Conservation (phyloP, 2,329 filamentous ascomycete species). For the Domatiomyces globalis region DNA sequence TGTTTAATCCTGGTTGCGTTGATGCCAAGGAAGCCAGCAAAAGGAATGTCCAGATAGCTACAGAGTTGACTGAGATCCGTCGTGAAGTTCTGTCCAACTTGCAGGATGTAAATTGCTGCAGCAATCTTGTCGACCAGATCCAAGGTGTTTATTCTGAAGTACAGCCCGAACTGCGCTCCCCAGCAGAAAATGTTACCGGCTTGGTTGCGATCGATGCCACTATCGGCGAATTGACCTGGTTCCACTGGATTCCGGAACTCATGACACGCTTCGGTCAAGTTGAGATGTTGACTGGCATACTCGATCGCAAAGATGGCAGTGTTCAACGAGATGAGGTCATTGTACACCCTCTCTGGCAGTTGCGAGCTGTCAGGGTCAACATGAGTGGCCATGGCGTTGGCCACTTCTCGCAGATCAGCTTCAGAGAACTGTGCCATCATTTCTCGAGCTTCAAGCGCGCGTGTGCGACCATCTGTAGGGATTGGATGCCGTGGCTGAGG, state of each 20-base stretch:
- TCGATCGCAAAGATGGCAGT: constrained; percentile 4
- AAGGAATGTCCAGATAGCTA: neutral
- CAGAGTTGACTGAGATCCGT: neutral
- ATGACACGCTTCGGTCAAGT: constrained; percentile 2
- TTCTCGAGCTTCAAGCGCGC: neutral
- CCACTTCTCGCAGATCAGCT: neutral
- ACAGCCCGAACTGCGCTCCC: neutral
- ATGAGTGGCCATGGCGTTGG: neutral
- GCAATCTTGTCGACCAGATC: neutral
- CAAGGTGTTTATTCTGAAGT: constrained; percentile 4
- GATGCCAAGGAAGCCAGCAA: neutral
- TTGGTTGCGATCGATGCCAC: constrained; percentile 2
- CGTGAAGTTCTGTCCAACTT: neutral
- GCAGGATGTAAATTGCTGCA: neutral
- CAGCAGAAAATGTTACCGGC: constrained; percentile 4
- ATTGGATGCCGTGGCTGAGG: neutral
- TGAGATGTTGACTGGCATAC: neutral
- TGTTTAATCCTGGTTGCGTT: neutral
- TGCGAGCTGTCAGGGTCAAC: constrained; percentile 3
- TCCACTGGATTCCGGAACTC: neutral
- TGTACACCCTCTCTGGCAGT: constrained; percentile 2
- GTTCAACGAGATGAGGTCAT: constrained; percentile 1
- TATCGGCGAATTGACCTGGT: neutral
- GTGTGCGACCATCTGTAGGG: neutral
- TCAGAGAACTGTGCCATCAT: neutral